Evolutionary conservation across 163 green algal genomes (phyloP).

Genomic region (Chloroidium sp.): DNA sequence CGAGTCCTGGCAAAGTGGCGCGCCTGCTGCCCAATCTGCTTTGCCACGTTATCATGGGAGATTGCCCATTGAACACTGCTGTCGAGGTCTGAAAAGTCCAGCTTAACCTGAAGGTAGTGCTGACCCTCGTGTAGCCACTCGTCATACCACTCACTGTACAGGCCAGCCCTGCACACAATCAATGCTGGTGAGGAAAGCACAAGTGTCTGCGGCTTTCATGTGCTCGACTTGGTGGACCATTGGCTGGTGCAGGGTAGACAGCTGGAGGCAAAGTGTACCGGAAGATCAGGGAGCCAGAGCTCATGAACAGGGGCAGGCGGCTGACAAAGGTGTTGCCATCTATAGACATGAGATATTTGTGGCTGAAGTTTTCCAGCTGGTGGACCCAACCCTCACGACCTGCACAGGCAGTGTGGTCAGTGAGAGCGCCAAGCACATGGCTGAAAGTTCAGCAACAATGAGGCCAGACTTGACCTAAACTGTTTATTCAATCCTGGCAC

Average conservation of each 20-base stretch:
- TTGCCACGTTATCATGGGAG: constrained; percentile 4
- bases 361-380: background rate
- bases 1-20: background rate
- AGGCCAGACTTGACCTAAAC: no score
- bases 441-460: no score
- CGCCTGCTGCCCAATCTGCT: background rate
- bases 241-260: no score
- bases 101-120: constrained; percentile 8
- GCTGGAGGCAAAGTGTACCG: no score
- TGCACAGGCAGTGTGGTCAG: background rate
- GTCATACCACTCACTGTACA: constrained; percentile 13
- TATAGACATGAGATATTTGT: constrained; percentile 8
- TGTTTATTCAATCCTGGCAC: no score
- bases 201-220: background rate
- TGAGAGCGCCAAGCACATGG: no score
- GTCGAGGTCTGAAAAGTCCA: constrained; percentile 9
- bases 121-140: background rate
- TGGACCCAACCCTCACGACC: background rate
- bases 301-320: constrained; percentile 3
- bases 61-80: constrained; percentile 1
- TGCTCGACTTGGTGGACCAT: no score
- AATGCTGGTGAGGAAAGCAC: background rate
- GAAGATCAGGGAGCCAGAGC: background rate
- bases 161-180: constrained; percentile 7
- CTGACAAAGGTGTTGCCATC: constrained; percentile 13